Conservation (phyloP, 2,329 filamentous ascomycete species). For the Beauveria bassiana region DNA sequence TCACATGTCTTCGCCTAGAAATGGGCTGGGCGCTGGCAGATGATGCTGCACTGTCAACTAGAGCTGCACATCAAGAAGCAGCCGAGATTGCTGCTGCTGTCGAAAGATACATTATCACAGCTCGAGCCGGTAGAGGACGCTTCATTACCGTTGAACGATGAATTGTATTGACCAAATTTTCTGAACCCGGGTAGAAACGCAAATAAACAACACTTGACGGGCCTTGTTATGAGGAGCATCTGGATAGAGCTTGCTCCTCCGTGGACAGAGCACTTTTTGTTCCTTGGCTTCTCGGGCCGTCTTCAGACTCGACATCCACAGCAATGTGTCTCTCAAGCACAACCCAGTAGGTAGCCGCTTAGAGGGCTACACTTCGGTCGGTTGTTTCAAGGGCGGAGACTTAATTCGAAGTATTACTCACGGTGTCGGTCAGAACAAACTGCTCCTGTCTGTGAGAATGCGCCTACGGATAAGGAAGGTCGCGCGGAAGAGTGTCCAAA, state of each 20-base stretch:
- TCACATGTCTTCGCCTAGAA: constrained; percentile 36
- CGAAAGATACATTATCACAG: constrained; percentile 39
- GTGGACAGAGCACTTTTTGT: constrained; percentile 21
- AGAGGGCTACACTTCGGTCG: constrained; percentile 31
- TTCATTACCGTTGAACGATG: constrained; percentile 40
- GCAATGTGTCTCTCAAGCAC: constrained; percentile 31
- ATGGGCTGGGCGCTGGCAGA: constrained; percentile 34
- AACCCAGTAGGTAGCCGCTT: constrained; percentile 34
- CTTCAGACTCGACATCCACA: constrained; percentile 27
- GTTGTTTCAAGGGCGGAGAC: constrained; percentile 22
- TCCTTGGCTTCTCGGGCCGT: constrained; percentile 30
- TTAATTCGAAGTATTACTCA: constrained; percentile 42
- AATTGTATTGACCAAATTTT: constrained; percentile 10
- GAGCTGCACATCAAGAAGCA: constrained; percentile 27
- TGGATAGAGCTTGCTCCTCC: not conserved
- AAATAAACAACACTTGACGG: not conserved
- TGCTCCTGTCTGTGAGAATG: constrained; percentile 43
- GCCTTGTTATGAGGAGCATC: not conserved
- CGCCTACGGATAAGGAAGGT: constrained; percentile 32
- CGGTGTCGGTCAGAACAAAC: constrained; percentile 36
- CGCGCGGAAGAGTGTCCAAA: constrained; percentile 31
- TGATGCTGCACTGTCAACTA: constrained; percentile 26
- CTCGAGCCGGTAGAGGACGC: constrained; percentile 40
- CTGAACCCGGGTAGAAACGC: not conserved
- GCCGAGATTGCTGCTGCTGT: constrained; percentile 32